These are phyloP conservation scores for Podospora conica DNA, from an alignment of 495 filamentous ascomycete genomes.

Conservation along the genomic window DNA sequence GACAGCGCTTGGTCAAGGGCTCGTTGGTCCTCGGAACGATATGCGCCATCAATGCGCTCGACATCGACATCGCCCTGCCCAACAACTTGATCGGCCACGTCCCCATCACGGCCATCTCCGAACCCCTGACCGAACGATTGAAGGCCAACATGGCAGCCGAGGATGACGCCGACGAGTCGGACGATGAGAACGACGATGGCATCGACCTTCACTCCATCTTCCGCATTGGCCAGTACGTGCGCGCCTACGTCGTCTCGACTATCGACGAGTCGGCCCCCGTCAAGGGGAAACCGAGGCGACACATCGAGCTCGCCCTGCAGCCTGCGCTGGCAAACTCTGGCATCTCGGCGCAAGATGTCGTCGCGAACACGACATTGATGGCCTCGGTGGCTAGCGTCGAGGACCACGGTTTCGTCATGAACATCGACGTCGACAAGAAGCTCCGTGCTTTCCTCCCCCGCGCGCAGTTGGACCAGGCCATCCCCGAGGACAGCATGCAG, in stretches of 20 bases:
- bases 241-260: slow-evolving; percentile 76
- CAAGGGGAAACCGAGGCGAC: slow-evolving; percentile 61
- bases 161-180: slow-evolving; percentile 46
- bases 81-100: slow-evolving; percentile 91
- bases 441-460: slow-evolving; percentile 83
- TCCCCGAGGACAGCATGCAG: slow-evolving; percentile 55
- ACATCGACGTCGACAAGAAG: slow-evolving; percentile 64
- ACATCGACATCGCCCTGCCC: slow-evolving; percentile 74
- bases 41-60: slow-evolving; percentile 68
- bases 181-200: slow-evolving; percentile 46
- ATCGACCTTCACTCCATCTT: slow-evolving; percentile 70
- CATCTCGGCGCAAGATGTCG: slow-evolving; percentile 60
- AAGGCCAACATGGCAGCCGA: slow-evolving; percentile 52
- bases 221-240: slow-evolving; percentile 78
- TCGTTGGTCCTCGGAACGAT: slow-evolving; percentile 83
- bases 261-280: slow-evolving; percentile 44
- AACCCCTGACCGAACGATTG: slow-evolving; percentile 51
- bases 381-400: slow-evolving; percentile 85
- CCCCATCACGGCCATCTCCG: slow-evolving; percentile 83
- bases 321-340: slow-evolving; percentile 71
- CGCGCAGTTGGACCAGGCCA: slow-evolving; percentile 66
- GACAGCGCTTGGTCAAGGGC: slow-evolving; percentile 71
- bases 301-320: slow-evolving; percentile 76
- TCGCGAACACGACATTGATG: slow-evolving; percentile 69
- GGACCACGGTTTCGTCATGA: slow-evolving; percentile 93